These are phyloP conservation scores for Dendrostoma leiphaemia DNA, from an alignment of 2,329 filamentous ascomycete genomes.

Conservation along the genomic window DNA sequence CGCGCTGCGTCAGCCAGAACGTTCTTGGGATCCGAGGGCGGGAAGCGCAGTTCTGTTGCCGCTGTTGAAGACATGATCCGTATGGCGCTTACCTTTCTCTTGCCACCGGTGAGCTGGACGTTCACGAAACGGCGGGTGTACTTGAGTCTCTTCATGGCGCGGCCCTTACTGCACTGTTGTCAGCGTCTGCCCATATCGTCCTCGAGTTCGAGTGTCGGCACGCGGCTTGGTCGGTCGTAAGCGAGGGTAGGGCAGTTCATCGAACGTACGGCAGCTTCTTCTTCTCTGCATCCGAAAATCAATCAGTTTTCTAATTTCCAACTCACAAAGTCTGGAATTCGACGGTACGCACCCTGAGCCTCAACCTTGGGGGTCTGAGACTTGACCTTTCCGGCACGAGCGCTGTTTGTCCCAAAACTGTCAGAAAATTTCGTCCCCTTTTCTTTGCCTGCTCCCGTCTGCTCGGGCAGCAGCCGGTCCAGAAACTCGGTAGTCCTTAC, in stretches of 20 bases:
- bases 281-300: conserved; percentile 14
- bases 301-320: conserved; percentile 2
- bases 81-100: conserved; percentile 83
- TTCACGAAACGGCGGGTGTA: conserved; percentile 98
- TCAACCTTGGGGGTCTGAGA: conserved; percentile 77
- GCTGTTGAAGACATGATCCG: too few relatives aligned
- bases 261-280: conserved; percentile 21
- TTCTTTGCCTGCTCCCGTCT: conserved; percentile 37
- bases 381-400: conserved; percentile 77
- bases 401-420: conserved; percentile 22
- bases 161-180: conserved; percentile 62
- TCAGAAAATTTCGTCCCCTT: conserved; percentile 15
- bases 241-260: not conserved
- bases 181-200: not conserved
- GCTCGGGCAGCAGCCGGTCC: not conserved
- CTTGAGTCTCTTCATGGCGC: conserved; percentile 89
- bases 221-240: not conserved
- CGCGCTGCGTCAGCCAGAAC: conserved; percentile 5
- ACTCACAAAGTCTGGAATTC: not conserved
- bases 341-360: conserved; percentile 18
- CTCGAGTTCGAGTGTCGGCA: not conserved
- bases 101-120: conserved; percentile 92
- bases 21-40: not conserved
- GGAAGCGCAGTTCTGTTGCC: not conserved
- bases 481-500: conserved; percentile 41